Conservation (phyloP, 2,329 filamentous ascomycete genomes). For the Sarocladium kiliense region DNA sequence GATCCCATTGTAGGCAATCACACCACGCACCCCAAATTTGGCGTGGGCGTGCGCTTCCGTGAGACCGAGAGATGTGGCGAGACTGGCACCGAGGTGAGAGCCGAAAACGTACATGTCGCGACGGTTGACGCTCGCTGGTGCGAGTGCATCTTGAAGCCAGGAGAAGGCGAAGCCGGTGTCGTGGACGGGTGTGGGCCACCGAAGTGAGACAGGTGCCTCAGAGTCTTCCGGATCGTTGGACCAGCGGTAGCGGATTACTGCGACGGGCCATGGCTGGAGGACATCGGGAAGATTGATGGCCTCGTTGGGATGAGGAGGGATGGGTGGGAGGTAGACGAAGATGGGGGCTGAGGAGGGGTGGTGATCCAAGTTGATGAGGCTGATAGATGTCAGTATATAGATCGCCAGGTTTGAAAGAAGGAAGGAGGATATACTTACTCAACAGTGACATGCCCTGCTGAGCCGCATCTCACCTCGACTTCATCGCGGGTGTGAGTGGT, state of each 20-base stretch:
- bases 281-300: conserved; percentile 32
- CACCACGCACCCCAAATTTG: conserved; percentile 43
- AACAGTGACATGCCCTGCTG: conserved; percentile 42
- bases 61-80: conserved; percentile 52
- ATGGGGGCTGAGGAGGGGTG: conserved; percentile 37
- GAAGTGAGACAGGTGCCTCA: conserved; percentile 17
- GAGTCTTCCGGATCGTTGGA: conserved; percentile 15
- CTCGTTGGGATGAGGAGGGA: conserved; percentile 25
- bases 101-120: conserved; percentile 45
- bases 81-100: conserved; percentile 51
- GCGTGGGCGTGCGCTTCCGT: conserved; percentile 45
- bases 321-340: conserved; percentile 51
- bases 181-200: conserved; percentile 54
- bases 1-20: conserved; percentile 54
- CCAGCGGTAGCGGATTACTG: conserved; percentile 59
- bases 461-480: conserved; percentile 42
- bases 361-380: conserved; percentile 42
- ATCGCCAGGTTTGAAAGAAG: conserved; percentile 14
- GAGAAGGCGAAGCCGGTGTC: conserved; percentile 50
- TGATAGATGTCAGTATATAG: conserved; percentile 17
- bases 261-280: conserved; percentile 39
- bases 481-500: conserved; percentile 26
- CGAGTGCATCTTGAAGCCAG: conserved; percentile 43
- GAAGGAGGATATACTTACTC: conserved; percentile 35
- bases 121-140: conserved; percentile 26